Evolutionary conservation across 208 protist genomes (phyloP).

Genomic region (Acanthamoeba triangularis): DNA sequence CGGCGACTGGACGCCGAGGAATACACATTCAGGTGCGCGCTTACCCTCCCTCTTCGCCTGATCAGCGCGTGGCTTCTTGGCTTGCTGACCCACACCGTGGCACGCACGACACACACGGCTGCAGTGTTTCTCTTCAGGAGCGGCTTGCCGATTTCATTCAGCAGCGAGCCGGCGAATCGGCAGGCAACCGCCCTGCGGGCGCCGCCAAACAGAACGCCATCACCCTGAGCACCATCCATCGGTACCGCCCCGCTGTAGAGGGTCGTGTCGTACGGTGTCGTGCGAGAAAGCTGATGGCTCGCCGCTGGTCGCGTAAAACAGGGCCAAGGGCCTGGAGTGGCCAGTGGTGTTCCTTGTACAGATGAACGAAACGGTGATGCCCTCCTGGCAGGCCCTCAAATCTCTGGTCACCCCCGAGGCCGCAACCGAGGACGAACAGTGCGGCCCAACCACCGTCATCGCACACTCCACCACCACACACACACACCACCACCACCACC

Average conservation of each 20-base stretch:
- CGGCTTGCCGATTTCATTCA: neutral
- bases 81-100: too few species aligned
- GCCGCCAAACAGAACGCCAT: neutral
- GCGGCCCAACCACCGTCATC: neutral
- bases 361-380: constrained; percentile 1
- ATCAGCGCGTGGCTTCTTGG: too few species aligned
- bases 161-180: neutral
- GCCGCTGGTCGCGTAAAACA: neutral
- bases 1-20: neutral
- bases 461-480: neutral
- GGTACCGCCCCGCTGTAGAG: neutral
- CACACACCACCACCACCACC: neutral
- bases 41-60: neutral
- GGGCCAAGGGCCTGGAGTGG: neutral
- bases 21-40: neutral
- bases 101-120: too few species aligned
- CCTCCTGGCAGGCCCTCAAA: neutral
- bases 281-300: neutral
- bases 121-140: neutral
- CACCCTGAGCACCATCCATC: neutral
- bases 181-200: neutral
- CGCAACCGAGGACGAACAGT: neutral
- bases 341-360: neutral
- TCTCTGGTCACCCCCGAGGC: neutral
- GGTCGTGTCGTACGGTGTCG: neutral